phyloP scores from a whole-genome alignment of 1,284 basidiomycete genomes.

The Inonotus hispidus region DNA sequence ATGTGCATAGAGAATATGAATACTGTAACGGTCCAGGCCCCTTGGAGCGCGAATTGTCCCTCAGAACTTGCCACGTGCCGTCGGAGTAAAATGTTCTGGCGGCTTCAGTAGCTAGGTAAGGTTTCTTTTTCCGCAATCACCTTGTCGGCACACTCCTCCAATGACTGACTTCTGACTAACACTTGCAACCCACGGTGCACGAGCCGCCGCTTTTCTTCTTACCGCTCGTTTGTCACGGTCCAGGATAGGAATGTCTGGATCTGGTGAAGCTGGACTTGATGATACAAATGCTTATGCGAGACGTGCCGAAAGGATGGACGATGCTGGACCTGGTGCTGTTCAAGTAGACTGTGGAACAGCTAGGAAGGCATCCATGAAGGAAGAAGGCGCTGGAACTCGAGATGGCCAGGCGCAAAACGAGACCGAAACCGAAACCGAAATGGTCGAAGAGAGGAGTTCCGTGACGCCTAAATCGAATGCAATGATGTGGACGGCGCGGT shows the following conservation, averaged over 20 bases:
- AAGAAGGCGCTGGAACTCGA: no score
- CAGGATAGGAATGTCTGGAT: background rate
- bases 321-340: no score
- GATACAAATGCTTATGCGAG: background rate
- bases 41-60: background rate
- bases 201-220: background rate
- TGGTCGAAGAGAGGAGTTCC: background rate
- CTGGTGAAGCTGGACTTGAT: background rate
- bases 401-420: background rate
- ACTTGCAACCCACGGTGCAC: background rate
- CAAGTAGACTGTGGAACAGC: no score
- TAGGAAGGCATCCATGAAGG: background rate
- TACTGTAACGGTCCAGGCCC: background rate
- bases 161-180: background rate
- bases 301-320: no score
- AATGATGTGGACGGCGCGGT: constrained; percentile 12
- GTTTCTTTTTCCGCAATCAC: background rate
- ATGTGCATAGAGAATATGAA: background rate
- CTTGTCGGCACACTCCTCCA: background rate
- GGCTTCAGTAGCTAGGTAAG: no score
- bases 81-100: no score
- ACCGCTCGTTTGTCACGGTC: background rate
- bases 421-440: background rate
- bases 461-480: background rate
- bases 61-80: no score